Evolutionary conservation across 2,329 filamentous ascomycete species (phyloP).

Genomic region (Capronia americana): DNA sequence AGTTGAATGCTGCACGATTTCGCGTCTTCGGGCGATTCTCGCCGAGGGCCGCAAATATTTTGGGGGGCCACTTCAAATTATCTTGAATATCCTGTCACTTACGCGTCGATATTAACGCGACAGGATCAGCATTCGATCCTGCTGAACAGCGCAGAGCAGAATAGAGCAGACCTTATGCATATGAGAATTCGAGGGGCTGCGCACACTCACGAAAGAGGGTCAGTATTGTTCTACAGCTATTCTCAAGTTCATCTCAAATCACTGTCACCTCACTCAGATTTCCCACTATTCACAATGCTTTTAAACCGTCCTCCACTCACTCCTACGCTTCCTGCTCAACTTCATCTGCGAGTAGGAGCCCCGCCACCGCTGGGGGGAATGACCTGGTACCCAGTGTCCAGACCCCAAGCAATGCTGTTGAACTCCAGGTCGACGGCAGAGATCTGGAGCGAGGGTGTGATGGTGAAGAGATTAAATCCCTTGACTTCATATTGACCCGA

Average conservation of each 20-base stretch:
- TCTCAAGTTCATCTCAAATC: neutral
- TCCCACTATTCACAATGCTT: neutral
- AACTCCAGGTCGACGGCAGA: slow-evolving; percentile 30
- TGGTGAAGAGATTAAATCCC: slow-evolving; percentile 36
- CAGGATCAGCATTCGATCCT: neutral
- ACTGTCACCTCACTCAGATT: neutral
- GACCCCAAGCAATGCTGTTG: slow-evolving; percentile 37
- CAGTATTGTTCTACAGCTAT: neutral
- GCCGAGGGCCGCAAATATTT: neutral
- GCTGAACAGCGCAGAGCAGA: neutral
- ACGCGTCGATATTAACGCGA: neutral
- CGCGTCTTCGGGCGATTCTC: neutral
- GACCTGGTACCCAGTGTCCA: slow-evolving; percentile 35
- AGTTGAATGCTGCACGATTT: neutral
- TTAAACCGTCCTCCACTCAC: neutral
- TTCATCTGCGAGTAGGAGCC: slow-evolving; percentile 15
- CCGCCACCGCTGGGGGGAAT: slow-evolving; percentile 22
- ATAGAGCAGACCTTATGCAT: neutral
- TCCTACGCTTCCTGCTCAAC: neutral
- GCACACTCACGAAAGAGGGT: neutral
- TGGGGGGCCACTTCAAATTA: neutral
- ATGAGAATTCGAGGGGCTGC: neutral
- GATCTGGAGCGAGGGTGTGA: slow-evolving; percentile 27
- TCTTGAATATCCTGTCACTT: neutral
- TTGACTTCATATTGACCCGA: slow-evolving; percentile 32